These are phyloP conservation scores for Holtermanniella nyarrowii DNA, from an alignment of 768 basidiomycete species.

Conservation along the genomic window DNA sequence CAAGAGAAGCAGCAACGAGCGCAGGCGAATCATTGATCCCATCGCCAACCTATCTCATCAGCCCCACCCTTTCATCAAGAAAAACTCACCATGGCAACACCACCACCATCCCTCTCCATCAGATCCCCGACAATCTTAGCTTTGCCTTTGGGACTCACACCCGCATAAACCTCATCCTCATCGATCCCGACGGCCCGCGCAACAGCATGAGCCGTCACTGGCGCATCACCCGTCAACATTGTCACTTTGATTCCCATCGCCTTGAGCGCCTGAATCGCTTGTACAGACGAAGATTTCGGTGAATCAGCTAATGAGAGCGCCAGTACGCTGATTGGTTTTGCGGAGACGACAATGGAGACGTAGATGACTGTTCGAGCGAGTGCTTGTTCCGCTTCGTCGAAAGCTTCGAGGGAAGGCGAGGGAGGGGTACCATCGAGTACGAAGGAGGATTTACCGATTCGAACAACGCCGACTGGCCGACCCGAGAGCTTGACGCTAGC, in stretches of 20 bases:
- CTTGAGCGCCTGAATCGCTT: conserved; percentile 69
- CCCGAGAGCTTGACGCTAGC: conserved; percentile 52
- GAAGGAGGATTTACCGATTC: conserved; percentile 69
- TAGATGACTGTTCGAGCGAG: conserved; percentile 78
- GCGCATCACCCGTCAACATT: conserved; percentile 90
- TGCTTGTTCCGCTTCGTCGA: conserved; percentile 60
- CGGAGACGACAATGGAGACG: conserved; percentile 54
- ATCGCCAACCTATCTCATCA: conserved; percentile 69
- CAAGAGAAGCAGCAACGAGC: conserved; percentile 87
- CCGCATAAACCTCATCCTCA: conserved; percentile 73
- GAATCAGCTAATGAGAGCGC: conserved; percentile 78
- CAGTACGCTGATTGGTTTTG: conserved; percentile 53
- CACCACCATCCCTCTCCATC: conserved; percentile 58
- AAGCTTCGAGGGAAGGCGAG: conserved; percentile 53
- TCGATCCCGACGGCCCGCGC: conserved; percentile 82
- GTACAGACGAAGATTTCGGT: conserved; percentile 71
- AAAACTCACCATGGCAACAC: conserved; percentile 75
- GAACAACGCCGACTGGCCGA: conserved; percentile 35
- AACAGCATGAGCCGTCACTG: conserved; percentile 72
- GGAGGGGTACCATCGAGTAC: conserved; percentile 37
- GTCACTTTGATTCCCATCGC: conserved; percentile 85
- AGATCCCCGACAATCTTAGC: conserved; percentile 72
- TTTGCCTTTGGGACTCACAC: conserved; percentile 93
- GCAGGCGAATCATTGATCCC: conserved; percentile 99
- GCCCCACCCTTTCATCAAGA: not conserved